Base-by-base conservation (phyloP, 2,329 filamentous ascomycete genomes). In the Microcyclospora tardicrescens region DNA sequence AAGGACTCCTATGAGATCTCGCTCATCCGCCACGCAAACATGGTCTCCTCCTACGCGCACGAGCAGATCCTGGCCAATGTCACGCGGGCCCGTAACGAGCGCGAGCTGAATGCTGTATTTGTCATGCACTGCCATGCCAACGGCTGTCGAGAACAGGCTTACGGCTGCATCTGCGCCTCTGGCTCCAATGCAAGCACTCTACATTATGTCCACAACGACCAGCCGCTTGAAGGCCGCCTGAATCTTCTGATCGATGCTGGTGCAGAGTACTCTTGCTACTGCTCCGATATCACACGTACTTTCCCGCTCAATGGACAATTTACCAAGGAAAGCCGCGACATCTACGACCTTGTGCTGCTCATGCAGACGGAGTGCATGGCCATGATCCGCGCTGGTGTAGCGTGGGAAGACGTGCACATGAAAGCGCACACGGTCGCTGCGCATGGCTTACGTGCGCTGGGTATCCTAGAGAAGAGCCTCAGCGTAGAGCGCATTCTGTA, bases 241-340 rank as follows among this genome's bases (percentile, higher is more conserved):
- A 80, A 93, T 51, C 63, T 95, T 37, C 72, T 94, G 41, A 65
- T 95, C 14, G 89, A 96, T 55, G 87, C 85, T 2, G 89, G 85
- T 15, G 79, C 58, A 41, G 66, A 71, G 49, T 63, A 63, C 35
- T 56, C 61, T 38, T 68, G 62, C 57, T 71, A 70, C 45, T 66
- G 64, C 39, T 61, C 67, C 13, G 74, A 79, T 46, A 69, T 89
- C 66, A 95, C 87, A 1, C 75, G 89, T 36, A 89, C 84, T 0
- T 93, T 94, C 56, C 89, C 89, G 2, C 77, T 94, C 49, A 73
- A 52, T 30, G 81, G 81, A 41, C 73, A 71, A 46, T 85, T 84
- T 59, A 79, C 73, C 39, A 63, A 72, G 35, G 78, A 89, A 59
- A 79, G 76, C 36, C 70, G 77, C 50, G 69, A 77, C 46, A 47